phyloP scores from a whole-genome alignment of 2,329 filamentous ascomycete species.

The Claviceps pusilla region DNA sequence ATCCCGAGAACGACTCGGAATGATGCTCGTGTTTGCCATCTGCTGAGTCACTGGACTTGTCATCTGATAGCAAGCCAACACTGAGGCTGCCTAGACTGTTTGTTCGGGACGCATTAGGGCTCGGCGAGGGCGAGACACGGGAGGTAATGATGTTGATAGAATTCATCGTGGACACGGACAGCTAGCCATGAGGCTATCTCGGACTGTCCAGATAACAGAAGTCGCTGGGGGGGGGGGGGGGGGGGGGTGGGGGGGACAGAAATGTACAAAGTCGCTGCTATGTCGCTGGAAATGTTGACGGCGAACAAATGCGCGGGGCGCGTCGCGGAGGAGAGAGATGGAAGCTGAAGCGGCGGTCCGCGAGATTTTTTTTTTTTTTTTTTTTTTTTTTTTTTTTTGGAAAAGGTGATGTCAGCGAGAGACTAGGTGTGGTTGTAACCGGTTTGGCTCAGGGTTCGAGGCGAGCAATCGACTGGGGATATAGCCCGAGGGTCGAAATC shows the following conservation, averaged over 20 bases:
- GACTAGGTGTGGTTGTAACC: background rate
- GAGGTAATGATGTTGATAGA: conserved; percentile 87
- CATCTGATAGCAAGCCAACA: conserved; percentile 29
- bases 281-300: background rate
- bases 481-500: background rate
- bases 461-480: background rate
- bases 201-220: conserved; percentile 1
- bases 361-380: background rate
- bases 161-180: conserved; percentile 62
- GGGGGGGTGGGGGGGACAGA: background rate
- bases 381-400: background rate
- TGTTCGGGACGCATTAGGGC: conserved; percentile 40
- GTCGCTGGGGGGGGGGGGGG: background rate
- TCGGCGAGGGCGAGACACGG: conserved; percentile 53
- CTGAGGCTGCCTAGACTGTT: conserved; percentile 44
- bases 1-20: conserved; percentile 22
- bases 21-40: conserved; percentile 20
- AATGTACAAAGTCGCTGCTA: background rate
- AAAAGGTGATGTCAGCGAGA: conserved; percentile 1
- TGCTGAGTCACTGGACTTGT: conserved; percentile 19
- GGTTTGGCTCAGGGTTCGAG: background rate
- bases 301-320: background rate
- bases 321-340: background rate
- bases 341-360: background rate
- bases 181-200: conserved; percentile 35